Conservation (phyloP, 1,139 yeast species). For the Pneumocystis carinii region DNA sequence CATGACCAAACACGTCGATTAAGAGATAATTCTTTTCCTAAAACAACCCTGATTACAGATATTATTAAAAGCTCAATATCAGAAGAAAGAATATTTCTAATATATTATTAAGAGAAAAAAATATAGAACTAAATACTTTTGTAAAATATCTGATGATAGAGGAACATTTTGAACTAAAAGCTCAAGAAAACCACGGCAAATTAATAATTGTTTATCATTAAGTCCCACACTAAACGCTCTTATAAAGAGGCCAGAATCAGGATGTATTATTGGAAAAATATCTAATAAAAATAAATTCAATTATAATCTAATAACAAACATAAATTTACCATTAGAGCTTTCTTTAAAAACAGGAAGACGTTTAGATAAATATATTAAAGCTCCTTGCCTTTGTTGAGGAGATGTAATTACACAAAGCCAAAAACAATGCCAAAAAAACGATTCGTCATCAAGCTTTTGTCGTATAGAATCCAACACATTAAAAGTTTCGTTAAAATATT, state of each 20-base stretch:
- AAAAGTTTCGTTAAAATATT: constrained; percentile 50
- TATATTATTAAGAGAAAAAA: constrained; percentile 21
- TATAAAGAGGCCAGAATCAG: constrained; percentile 65
- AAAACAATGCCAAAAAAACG: constrained; percentile 74
- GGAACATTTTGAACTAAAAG: constrained; percentile 54
- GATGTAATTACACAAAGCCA: constrained; percentile 63
- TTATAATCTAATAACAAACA: constrained; percentile 8
- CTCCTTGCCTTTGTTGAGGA: constrained; percentile 70
- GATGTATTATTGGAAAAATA: constrained; percentile 33
- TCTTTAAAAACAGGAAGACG: constrained; percentile 45
- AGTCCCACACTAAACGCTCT: constrained; percentile 62
- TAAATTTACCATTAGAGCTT: constrained; percentile 14
- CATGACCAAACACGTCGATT: constrained; percentile 88
- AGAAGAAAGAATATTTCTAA: constrained; percentile 30
- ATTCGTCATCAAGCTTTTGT: constrained; percentile 39
- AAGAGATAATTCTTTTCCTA: constrained; percentile 80
- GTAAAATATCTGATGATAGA: constrained; percentile 44
- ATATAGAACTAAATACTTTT: constrained; percentile 16
- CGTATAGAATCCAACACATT: constrained; percentile 47
- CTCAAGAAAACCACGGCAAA: constrained; percentile 83
- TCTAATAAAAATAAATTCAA: background rate
- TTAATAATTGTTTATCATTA: constrained; percentile 45
- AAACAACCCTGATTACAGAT: constrained; percentile 50
- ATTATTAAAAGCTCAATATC: constrained; percentile 26
- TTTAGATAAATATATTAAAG: constrained; percentile 57